Conservation (phyloP, 1,284 basidiomycete genomes). For the Boletellus sp. region DNA sequence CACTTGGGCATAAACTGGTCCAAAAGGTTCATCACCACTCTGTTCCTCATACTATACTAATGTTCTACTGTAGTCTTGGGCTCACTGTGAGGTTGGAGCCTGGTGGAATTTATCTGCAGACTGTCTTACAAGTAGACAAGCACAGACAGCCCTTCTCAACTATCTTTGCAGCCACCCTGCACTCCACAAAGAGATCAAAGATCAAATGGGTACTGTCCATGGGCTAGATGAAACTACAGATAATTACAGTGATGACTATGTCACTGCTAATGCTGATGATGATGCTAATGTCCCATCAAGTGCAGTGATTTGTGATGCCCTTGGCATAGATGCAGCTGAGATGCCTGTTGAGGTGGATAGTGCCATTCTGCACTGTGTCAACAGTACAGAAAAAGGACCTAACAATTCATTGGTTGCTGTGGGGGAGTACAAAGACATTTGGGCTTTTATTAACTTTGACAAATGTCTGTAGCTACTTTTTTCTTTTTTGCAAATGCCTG, state of each 20-base stretch:
- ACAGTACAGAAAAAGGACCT: background rate
- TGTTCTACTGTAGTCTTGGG: background rate
- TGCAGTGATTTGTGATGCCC: background rate
- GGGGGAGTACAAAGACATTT: background rate
- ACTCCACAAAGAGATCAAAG: slow-evolving; percentile 1
- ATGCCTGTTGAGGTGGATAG: background rate
- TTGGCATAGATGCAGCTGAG: slow-evolving; percentile 1
- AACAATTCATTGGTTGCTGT: background rate
- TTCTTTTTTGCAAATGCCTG: background rate
- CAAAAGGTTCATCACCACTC: background rate
- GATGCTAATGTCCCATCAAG: slow-evolving; percentile 7
- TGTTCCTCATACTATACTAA: background rate
- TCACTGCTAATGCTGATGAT: background rate
- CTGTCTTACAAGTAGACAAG: slow-evolving; percentile 5
- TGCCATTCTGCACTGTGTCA: background rate
- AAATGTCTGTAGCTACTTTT: background rate
- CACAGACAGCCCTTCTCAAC: background rate
- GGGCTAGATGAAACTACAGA: no score
- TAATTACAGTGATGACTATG: background rate
- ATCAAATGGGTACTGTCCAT: background rate
- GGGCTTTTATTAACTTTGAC: background rate
- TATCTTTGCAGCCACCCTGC: background rate
- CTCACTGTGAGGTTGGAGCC: background rate
- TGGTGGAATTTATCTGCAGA: background rate
- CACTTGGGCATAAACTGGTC: slow-evolving; percentile 15